These are phyloP conservation scores for Claviceps arundinis DNA, from an alignment of 2,329 filamentous ascomycete genomes.

Conservation along the genomic window DNA sequence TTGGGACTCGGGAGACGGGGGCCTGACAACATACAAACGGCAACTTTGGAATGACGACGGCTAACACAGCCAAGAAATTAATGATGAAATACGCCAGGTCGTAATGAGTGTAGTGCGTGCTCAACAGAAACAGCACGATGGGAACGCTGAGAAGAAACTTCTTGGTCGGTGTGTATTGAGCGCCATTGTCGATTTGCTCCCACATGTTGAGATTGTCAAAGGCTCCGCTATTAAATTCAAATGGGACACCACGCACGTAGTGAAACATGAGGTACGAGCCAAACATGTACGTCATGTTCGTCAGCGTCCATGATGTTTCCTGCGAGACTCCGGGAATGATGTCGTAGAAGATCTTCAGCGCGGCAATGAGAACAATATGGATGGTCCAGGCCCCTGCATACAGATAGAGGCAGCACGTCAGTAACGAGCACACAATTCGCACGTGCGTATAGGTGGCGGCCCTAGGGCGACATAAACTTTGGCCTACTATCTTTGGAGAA, in stretches of 20 bases:
- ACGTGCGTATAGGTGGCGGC: background rate
- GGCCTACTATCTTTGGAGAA: background rate
- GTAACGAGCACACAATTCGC: background rate
- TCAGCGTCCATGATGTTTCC: constrained; percentile 96
- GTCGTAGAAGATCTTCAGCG: constrained; percentile 92
- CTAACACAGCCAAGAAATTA: constrained; percentile 86
- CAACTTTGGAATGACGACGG: constrained; percentile 89
- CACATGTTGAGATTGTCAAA: constrained; percentile 99
- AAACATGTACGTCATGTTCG: constrained; percentile 98
- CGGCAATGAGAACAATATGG: constrained; percentile 82
- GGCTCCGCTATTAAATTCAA: constrained; percentile 96
- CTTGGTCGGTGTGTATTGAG: constrained; percentile 96
- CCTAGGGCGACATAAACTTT: background rate
- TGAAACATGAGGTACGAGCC: constrained; percentile 99
- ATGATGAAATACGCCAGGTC: constrained; percentile 94
- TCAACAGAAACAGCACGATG: constrained; percentile 85
- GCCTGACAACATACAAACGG: constrained; percentile 59
- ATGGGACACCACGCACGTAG: constrained; percentile 92
- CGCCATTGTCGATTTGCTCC: constrained; percentile 99
- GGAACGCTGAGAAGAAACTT: constrained; percentile 94
- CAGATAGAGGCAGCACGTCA: background rate
- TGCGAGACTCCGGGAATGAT: constrained; percentile 93
- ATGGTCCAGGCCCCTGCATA: constrained; percentile 86
- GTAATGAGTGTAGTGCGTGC: constrained; percentile 98
- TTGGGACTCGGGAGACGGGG: background rate